A percentile compares a stretch with the other conserved stretches of the same genome.
Conservation (phyloP, 495 filamentous ascomycete species). For the Tuber calosporum region DNA sequence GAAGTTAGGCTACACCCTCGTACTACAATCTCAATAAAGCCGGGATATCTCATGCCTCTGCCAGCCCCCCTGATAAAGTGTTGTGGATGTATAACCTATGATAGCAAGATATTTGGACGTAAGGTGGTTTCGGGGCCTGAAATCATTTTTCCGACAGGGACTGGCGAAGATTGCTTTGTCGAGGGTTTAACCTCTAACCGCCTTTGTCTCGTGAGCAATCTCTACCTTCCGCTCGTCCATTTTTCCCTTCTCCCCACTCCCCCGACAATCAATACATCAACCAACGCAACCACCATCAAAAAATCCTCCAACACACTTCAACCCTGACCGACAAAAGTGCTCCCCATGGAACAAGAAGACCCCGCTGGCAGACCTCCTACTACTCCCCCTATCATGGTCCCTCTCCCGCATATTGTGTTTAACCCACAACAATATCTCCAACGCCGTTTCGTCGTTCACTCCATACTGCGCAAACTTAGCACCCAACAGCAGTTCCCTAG, state of each 20-base stretch:
- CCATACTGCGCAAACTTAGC: conserved; percentile 17
- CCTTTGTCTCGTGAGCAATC: neutral
- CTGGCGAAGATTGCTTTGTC: neutral
- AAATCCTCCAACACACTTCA: neutral
- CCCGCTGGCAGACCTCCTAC: neutral
- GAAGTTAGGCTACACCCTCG: neutral
- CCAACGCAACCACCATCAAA: neutral
- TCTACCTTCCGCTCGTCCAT: neutral
- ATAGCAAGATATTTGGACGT: neutral
- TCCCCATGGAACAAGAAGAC: neutral
- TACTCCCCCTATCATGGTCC: neutral
- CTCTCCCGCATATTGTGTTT: conserved; percentile 21
- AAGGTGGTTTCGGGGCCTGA: neutral
- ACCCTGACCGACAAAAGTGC: neutral
- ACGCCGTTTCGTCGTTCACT: conserved; percentile 29
- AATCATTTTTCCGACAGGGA: neutral
- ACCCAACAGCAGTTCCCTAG: conserved; percentile 12
- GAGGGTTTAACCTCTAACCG: neutral
- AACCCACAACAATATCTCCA: conserved; percentile 36
- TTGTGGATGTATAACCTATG: neutral
- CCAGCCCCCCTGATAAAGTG: neutral
- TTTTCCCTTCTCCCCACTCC: neutral
- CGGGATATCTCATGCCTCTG: neutral
- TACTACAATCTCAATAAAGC: neutral
- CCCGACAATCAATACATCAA: neutral